Evolutionary conservation across 2,329 filamentous ascomycete species (phyloP).

Genomic region (Colletotrichum lindemuthianum): DNA sequence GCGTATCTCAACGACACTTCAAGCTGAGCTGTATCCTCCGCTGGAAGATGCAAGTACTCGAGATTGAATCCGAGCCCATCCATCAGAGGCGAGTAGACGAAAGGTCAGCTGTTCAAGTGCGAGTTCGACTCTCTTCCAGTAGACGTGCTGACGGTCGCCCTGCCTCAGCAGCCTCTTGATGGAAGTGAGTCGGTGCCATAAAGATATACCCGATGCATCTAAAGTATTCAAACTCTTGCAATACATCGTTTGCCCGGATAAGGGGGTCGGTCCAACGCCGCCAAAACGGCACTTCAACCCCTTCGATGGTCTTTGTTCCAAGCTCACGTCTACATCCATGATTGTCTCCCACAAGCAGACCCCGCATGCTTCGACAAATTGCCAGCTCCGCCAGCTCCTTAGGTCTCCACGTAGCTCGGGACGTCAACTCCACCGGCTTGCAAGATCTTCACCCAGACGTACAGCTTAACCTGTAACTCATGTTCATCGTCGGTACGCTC

Average conservation of each 20-base stretch:
- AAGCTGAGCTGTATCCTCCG: neutral
- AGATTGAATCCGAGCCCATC: neutral
- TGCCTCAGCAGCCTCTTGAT: neutral
- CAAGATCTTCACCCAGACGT: slow-evolving; percentile 3
- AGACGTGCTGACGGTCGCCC: neutral
- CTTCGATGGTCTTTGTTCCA: slow-evolving; percentile 1
- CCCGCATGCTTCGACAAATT: neutral
- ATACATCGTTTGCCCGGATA: neutral
- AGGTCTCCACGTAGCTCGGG: neutral
- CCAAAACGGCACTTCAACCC: neutral
- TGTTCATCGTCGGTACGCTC: fast-evolving
- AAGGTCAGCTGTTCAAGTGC: neutral
- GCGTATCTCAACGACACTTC: neutral
- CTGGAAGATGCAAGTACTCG: neutral
- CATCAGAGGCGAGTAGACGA: neutral
- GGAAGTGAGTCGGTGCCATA: neutral
- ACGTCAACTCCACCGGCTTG: neutral
- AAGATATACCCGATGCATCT: fast-evolving
- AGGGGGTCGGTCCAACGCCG: neutral
- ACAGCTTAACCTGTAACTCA: neutral
- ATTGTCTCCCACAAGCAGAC: too few relatives aligned
- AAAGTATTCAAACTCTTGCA: slow-evolving; percentile 5
- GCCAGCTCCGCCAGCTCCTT: neutral
- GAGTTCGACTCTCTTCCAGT: neutral
- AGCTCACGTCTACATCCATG: neutral